Conservation (phyloP, 2,329 filamentous ascomycete genomes). For the Sporothrix mexicana region DNA sequence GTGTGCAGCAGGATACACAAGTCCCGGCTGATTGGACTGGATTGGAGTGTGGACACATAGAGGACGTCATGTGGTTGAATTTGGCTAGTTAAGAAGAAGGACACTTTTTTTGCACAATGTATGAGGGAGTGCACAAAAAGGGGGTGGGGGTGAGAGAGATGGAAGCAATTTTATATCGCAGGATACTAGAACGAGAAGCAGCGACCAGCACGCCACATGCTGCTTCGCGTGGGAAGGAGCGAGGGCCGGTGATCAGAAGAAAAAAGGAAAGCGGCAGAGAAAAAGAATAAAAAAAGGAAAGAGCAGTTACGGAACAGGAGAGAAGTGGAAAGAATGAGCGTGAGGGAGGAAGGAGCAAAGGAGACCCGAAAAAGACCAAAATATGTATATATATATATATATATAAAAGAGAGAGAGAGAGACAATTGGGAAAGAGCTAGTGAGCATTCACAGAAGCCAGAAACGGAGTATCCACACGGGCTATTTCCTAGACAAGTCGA, state of each 20-base stretch:
- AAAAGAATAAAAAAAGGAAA: background rate
- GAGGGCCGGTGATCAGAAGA: background rate
- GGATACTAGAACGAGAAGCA: conserved; percentile 9
- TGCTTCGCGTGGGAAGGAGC: conserved; percentile 20
- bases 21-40: background rate
- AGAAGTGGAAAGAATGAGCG: background rate
- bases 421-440: background rate
- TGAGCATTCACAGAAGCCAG: background rate
- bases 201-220: conserved; percentile 11
- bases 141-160: background rate
- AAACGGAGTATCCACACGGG: conserved; percentile 3
- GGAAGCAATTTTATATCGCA: conserved; percentile 27
- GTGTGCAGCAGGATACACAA: background rate
- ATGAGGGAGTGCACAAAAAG: background rate
- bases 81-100: background rate
- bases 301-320: background rate
- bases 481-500: conserved; percentile 8
- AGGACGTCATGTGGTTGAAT: background rate
- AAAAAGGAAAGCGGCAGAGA: background rate
- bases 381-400: background rate
- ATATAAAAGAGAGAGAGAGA: background rate
- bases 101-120: background rate
- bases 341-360: background rate
- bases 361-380: background rate
- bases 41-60: too few species aligned